Percentiles rank a stretch among this genome's conserved stretches.
Conservation (phyloP, 495 filamentous ascomycete genomes). For the Letharia lupina region DNA sequence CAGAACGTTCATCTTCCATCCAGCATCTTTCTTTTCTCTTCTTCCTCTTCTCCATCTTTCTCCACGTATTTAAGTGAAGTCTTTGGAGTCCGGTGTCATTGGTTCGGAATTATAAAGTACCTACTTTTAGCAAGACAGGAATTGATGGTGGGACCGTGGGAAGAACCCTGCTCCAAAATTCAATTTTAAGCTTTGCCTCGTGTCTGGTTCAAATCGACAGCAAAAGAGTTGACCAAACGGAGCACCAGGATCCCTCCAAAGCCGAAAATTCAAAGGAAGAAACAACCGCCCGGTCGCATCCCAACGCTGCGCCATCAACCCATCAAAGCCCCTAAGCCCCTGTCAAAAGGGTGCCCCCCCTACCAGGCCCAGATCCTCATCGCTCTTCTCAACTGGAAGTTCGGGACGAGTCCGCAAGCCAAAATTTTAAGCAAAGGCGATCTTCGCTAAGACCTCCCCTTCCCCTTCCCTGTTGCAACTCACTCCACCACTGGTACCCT, state of each 20-base stretch:
- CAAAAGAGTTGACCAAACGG: no score
- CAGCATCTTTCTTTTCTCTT: neutral
- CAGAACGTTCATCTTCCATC: neutral
- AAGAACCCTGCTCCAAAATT: neutral
- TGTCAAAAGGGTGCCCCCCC: neutral
- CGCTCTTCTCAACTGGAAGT: neutral
- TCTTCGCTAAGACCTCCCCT: constrained; percentile 2
- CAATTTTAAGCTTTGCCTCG: constrained; percentile 4
- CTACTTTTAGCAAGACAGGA: no score
- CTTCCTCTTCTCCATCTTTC: no score
- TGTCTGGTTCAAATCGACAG: neutral
- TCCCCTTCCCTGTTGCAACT: neutral
- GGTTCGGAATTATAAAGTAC: no score
- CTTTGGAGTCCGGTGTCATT: no score
- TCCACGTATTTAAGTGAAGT: no score
- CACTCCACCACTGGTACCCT: neutral
- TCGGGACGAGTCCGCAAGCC: constrained; percentile 3
- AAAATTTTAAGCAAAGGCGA: neutral
- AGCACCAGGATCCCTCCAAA: no score
- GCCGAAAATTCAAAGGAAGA: neutral
- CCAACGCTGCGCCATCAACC: neutral
- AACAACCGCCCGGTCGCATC: no score
- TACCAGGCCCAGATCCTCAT: neutral
- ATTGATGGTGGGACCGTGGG: no score
- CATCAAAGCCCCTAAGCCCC: neutral